A percentile compares a stretch with the other conserved stretches of the same genome.
Evolutionary conservation across 192 early-diverging fungal species (phyloP).

Genomic region (Gryganskiella cystojenkinii): DNA sequence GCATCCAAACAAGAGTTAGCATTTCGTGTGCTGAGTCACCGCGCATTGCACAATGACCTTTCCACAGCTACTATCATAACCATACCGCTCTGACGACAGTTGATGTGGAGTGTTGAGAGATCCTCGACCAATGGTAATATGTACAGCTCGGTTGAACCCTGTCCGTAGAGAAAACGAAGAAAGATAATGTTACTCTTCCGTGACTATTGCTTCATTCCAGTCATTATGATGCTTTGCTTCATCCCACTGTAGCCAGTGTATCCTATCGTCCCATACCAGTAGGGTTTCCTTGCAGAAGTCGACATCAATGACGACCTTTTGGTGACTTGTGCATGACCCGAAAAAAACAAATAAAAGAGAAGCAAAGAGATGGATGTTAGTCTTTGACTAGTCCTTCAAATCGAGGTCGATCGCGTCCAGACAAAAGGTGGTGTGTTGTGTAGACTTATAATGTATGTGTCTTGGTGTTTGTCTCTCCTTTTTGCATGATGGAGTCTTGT

Average conservation of each 20-base stretch:
- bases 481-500: conserved; percentile 45
- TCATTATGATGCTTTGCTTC: no score
- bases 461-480: conserved; percentile 25
- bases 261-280: conserved; percentile 47
- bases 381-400: not conserved
- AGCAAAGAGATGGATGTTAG: conserved; percentile 13
- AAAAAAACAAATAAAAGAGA: conserved; percentile 19
- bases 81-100: conserved; percentile 61
- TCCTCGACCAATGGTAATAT: conserved; percentile 57
- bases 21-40: not conserved
- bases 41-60: not conserved
- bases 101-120: conserved; percentile 53
- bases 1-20: conserved; percentile 5
- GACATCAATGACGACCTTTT: conserved; percentile 63
- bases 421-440: not conserved
- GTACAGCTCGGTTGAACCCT: conserved; percentile 63
- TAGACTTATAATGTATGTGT: conserved; percentile 52
- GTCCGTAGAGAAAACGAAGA: no score
- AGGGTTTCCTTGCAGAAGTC: conserved; percentile 57
- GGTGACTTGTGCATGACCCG: conserved; percentile 68
- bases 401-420: not conserved
- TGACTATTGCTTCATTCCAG: not conserved
- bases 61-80: not conserved
- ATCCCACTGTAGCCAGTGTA: no score
- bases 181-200: no score